These are phyloP conservation scores for Silene conica DNA, from an alignment of 148 eudicot species.

Conservation along the genomic window DNA sequence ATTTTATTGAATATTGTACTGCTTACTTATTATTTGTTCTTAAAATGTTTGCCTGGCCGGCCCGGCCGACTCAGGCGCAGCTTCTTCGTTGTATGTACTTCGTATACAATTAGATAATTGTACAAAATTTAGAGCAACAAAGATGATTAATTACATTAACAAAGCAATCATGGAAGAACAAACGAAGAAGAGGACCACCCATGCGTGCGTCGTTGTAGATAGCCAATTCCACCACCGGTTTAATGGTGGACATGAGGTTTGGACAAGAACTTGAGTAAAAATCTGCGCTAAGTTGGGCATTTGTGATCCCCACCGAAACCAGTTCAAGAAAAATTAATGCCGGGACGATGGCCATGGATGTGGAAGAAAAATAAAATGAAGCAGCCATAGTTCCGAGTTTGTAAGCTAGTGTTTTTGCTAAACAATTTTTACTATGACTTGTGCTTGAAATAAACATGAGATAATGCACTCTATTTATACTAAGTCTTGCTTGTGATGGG, in stretches of 20 bases:
- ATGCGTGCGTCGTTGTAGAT: slow-evolving; percentile 61
- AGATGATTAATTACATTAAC: slow-evolving; percentile 49
- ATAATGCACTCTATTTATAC: slow-evolving; percentile 14
- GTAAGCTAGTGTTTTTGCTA: neutral
- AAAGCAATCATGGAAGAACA: slow-evolving; percentile 88
- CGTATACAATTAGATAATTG: too few relatives aligned
- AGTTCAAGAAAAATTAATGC: slow-evolving; percentile 24
- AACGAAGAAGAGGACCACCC: slow-evolving; percentile 87
- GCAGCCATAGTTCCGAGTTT: slow-evolving; percentile 39
- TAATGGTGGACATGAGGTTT: slow-evolving; percentile 38
- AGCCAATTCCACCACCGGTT: slow-evolving; percentile 48
- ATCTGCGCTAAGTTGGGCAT: slow-evolving; percentile 61
- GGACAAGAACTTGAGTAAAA: slow-evolving; percentile 76
- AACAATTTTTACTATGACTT: neutral
- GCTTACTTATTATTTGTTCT: too few relatives aligned
- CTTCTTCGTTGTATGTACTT: too few relatives aligned
- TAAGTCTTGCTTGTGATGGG: slow-evolving; percentile 8
- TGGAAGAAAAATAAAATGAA: slow-evolving; percentile 18
- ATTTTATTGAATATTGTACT: too few relatives aligned
- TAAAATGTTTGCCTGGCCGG: too few relatives aligned
- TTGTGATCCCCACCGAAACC: slow-evolving; percentile 41
- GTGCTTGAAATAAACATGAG: neutral
- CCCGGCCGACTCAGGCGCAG: too few relatives aligned
- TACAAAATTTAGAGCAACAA: too few relatives aligned
- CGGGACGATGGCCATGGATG: slow-evolving; percentile 14